phyloP scores from a whole-genome alignment of 352 stramenopile genomes.

The Phytophthora citricola region DNA sequence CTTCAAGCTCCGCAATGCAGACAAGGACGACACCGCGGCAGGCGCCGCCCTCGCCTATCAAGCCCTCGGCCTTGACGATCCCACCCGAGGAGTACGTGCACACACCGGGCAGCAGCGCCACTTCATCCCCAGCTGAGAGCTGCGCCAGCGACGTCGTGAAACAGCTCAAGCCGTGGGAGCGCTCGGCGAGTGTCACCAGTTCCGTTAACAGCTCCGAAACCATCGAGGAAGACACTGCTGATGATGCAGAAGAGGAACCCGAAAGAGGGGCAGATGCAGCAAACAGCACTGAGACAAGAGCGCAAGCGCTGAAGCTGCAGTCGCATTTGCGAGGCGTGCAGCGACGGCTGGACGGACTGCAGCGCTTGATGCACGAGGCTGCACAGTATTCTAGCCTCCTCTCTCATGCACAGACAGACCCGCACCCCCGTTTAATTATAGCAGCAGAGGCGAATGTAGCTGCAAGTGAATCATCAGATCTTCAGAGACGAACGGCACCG shows the following conservation, averaged over 20 bases:
- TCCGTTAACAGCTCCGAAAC: slow-evolving; percentile 26
- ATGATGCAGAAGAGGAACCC: slow-evolving; percentile 1
- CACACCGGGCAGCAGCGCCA: slow-evolving; percentile 14
- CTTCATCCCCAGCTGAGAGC: slow-evolving; percentile 15
- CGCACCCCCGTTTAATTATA: background rate
- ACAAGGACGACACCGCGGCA: slow-evolving; percentile 1
- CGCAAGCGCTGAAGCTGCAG: slow-evolving; percentile 15
- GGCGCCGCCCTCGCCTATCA: slow-evolving; percentile 15
- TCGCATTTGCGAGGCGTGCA: slow-evolving; percentile 34
- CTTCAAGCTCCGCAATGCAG: slow-evolving; percentile 21
- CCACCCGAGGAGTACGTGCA: slow-evolving; percentile 14
- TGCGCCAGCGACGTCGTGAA: slow-evolving; percentile 12
- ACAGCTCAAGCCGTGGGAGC: slow-evolving; percentile 20
- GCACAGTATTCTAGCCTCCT: slow-evolving; percentile 1
- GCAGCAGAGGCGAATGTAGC: background rate
- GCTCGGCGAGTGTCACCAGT: slow-evolving; percentile 14
- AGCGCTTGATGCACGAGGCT: slow-evolving; percentile 27
- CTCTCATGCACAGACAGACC: slow-evolving; percentile 2
- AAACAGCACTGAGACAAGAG: background rate
- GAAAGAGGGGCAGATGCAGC: background rate
- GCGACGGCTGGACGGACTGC: slow-evolving; percentile 23
- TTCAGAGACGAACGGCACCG: slow-evolving; percentile 3
- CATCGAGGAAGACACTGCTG: slow-evolving; percentile 17
- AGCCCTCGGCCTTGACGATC: slow-evolving; percentile 26
- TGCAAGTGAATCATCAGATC: background rate